A percentile compares a stretch with the other conserved stretches of the same genome.
Evolutionary conservation across 192 early-diverging fungal species (phyloP).

Genomic region (Backusella australiensis): DNA sequence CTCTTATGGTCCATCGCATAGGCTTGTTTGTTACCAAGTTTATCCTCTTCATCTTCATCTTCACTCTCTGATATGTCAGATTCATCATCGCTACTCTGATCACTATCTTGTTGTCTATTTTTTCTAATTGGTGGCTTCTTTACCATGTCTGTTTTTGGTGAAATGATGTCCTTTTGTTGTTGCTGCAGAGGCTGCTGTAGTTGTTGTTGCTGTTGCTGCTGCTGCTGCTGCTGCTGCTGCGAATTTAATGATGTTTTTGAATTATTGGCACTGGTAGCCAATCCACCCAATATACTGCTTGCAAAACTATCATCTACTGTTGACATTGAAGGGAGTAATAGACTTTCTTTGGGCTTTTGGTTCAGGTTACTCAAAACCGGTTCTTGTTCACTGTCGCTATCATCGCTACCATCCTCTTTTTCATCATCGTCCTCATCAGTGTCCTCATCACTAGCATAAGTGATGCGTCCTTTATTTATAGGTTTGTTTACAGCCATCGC

Average conservation of each 20-base stretch:
- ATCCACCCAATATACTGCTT: neutral
- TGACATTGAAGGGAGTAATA: slow-evolving; percentile 11
- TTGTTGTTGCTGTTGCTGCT: neutral
- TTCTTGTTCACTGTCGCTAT: slow-evolving; percentile 17
- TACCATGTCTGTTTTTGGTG: neutral
- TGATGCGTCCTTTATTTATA: neutral
- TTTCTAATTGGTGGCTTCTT: neutral
- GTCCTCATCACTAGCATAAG: slow-evolving; percentile 30
- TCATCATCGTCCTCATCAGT: slow-evolving; percentile 19
- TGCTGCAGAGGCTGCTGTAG: neutral
- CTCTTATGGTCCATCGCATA: neutral
- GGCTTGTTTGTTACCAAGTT: neutral
- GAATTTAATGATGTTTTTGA: neutral
- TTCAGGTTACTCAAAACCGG: neutral
- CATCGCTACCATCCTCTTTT: neutral
- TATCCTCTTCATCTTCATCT: slow-evolving; percentile 12
- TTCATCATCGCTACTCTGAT: neutral
- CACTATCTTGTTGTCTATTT: slow-evolving; percentile 2
- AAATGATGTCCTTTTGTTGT: neutral
- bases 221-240: neutral
- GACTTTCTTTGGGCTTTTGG: neutral
- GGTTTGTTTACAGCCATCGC: neutral
- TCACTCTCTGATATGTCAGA: neutral
- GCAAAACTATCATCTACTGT: slow-evolving; percentile 10
- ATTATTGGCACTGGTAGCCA: neutral